Conservation (phyloP, 768 basidiomycete genomes). For the Boletus speciosus region DNA sequence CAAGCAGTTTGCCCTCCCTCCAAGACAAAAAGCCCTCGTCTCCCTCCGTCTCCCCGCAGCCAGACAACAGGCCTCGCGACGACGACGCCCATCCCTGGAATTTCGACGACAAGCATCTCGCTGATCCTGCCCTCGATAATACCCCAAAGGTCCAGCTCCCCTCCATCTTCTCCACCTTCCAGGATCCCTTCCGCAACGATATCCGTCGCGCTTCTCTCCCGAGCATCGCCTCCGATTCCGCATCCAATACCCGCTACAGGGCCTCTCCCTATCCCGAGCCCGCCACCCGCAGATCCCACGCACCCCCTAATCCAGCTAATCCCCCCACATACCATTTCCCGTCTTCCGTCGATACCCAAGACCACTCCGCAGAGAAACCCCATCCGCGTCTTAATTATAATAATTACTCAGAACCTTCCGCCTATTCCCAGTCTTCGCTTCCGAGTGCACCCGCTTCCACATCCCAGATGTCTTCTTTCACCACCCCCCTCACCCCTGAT, state of each 20-base stretch:
- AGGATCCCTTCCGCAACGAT: slow-evolving; percentile 54
- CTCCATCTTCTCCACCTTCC: slow-evolving; percentile 68
- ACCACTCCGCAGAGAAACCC: slow-evolving; percentile 37
- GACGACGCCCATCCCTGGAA: slow-evolving; percentile 24
- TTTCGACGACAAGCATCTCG: slow-evolving; percentile 38
- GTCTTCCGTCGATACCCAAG: slow-evolving; percentile 36
- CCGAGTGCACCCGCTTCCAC: slow-evolving; percentile 52
- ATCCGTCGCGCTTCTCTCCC: slow-evolving; percentile 64
- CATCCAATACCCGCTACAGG: slow-evolving; percentile 42
- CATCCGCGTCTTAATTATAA: slow-evolving; percentile 38
- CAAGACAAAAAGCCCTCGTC: slow-evolving; percentile 59
- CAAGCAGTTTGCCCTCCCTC: slow-evolving; percentile 51
- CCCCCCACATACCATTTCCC: slow-evolving; percentile 60
- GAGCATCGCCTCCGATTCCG: slow-evolving; percentile 48
- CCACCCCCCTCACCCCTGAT: slow-evolving; percentile 48
- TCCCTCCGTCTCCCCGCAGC: slow-evolving; percentile 47
- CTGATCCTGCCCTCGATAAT: slow-evolving; percentile 41
- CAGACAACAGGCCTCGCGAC: slow-evolving; percentile 44
- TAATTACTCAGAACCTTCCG: slow-evolving; percentile 40
- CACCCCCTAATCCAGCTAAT: slow-evolving; percentile 37
- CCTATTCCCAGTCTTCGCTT: slow-evolving; percentile 47
- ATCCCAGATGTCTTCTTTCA: slow-evolving; percentile 49
- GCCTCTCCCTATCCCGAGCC: slow-evolving; percentile 57
- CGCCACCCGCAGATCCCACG: slow-evolving; percentile 44
- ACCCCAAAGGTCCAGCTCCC: slow-evolving; percentile 61